phyloP scores from a whole-genome alignment of 2,329 filamentous ascomycete genomes.

The Cercospora sojina region DNA sequence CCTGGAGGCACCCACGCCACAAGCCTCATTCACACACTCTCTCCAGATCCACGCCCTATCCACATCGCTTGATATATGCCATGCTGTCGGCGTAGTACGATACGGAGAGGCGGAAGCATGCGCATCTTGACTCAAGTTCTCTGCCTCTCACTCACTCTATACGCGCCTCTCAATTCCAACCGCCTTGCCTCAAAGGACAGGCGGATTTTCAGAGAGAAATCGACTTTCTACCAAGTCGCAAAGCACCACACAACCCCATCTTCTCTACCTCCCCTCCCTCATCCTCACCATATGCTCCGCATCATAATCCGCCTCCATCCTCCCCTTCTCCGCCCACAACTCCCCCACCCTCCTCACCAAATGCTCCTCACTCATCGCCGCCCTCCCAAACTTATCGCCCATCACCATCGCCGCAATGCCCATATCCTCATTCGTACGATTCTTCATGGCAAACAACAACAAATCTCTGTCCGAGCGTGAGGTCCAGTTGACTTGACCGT shows the following conservation, averaged over 20 bases:
- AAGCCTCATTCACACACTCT: no score
- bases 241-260: neutral
- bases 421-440: neutral
- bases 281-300: conserved; percentile 2
- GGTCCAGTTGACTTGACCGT: neutral
- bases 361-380: neutral
- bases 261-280: neutral
- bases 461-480: neutral
- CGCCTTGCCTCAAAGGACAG: neutral
- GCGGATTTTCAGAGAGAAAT: neutral
- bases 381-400: neutral
- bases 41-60: neutral
- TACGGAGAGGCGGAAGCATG: neutral
- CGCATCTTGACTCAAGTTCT: neutral
- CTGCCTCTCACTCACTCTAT: neutral
- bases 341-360: neutral
- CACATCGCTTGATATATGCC: neutral
- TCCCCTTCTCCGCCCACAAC: conserved; percentile 2
- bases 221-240: neutral
- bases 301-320: conserved; percentile 5
- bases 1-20: neutral
- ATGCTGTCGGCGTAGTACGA: neutral
- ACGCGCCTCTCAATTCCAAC: neutral
- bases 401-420: neutral
- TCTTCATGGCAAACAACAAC: neutral